These are phyloP conservation scores for Stagonosporopsis vannaccii DNA, from an alignment of 2,329 filamentous ascomycete species.

Conservation along the genomic window DNA sequence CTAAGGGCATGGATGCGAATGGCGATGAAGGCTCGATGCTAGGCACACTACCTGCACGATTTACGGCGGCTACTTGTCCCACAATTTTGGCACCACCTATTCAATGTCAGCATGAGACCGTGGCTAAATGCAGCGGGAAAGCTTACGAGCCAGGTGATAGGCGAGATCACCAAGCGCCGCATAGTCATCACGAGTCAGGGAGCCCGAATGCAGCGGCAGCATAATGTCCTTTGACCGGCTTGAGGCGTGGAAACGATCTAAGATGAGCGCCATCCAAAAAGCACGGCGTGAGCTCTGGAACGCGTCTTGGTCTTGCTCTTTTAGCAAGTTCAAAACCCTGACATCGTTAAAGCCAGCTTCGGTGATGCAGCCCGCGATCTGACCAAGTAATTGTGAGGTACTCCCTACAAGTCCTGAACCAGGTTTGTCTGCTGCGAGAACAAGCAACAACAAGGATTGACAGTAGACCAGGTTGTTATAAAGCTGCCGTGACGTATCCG, in stretches of 20 bases:
- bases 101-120: conserved; percentile 13
- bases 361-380: conserved; percentile 40
- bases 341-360: conserved; percentile 44
- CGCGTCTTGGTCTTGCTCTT: conserved; percentile 41
- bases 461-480: conserved; percentile 46
- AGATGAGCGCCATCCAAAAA: conserved; percentile 47
- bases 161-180: conserved; percentile 42
- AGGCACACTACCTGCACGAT: conserved; percentile 39
- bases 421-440: conserved; percentile 44
- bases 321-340: conserved; percentile 31
- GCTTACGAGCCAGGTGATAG: conserved; percentile 48
- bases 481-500: conserved; percentile 37
- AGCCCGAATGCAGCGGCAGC: conserved; percentile 40
- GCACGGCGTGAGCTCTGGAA: conserved; percentile 43
- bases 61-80: conserved; percentile 40
- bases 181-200: conserved; percentile 43
- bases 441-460: conserved; percentile 42
- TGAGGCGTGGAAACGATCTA: conserved; percentile 49
- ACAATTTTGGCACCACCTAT: conserved; percentile 43
- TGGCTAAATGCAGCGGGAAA: not conserved
- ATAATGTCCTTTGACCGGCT: conserved; percentile 43
- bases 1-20: conserved; percentile 36
- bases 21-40: conserved; percentile 41
- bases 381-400: conserved; percentile 40
- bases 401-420: conserved; percentile 36